Evolutionary conservation across 345 rosid genomes (phyloP).

Genomic region (Rhizophora mangle): DNA sequence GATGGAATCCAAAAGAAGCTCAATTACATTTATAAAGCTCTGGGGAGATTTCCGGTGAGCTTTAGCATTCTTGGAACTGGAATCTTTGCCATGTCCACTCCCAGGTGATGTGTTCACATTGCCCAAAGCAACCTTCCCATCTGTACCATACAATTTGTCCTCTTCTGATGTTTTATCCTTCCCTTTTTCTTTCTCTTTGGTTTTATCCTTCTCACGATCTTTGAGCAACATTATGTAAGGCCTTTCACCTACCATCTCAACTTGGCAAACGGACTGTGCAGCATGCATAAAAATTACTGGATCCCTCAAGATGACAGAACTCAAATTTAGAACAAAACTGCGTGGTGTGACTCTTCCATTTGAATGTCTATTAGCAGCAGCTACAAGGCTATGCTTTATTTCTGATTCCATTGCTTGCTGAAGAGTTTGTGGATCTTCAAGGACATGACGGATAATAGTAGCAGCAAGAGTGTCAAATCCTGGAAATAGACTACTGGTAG

Average conservation of each 20-base stretch:
- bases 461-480: slow-evolving; percentile 89
- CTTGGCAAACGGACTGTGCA: slow-evolving; percentile 75
- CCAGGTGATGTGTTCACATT: slow-evolving; percentile 38
- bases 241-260: slow-evolving; percentile 97
- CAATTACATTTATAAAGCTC: slow-evolving; percentile 75
- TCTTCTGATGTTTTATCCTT: slow-evolving; percentile 61
- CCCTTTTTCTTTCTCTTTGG: slow-evolving; percentile 54
- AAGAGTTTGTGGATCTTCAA: slow-evolving; percentile 94
- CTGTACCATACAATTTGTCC: slow-evolving; percentile 52
- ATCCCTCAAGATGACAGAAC: slow-evolving; percentile 81
- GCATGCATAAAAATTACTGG: slow-evolving; percentile 80
- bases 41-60: slow-evolving; percentile 73
- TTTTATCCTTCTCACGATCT: slow-evolving; percentile 81
- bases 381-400: slow-evolving; percentile 73
- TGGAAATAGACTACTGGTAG: slow-evolving; percentile 77
- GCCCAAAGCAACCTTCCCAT: slow-evolving; percentile 58
- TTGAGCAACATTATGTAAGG: slow-evolving; percentile 77
- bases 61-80: slow-evolving; percentile 63
- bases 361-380: slow-evolving; percentile 78
- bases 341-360: slow-evolving; percentile 80
- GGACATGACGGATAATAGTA: slow-evolving; percentile 78
- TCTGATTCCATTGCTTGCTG: slow-evolving; percentile 99
- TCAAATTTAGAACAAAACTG: slow-evolving; percentile 62
- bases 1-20: slow-evolving; percentile 76
- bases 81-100: slow-evolving; percentile 48